These are phyloP conservation scores for Cladosporium sphaerospermum DNA, from an alignment of 2,329 filamentous ascomycete genomes.

Conservation along the genomic window DNA sequence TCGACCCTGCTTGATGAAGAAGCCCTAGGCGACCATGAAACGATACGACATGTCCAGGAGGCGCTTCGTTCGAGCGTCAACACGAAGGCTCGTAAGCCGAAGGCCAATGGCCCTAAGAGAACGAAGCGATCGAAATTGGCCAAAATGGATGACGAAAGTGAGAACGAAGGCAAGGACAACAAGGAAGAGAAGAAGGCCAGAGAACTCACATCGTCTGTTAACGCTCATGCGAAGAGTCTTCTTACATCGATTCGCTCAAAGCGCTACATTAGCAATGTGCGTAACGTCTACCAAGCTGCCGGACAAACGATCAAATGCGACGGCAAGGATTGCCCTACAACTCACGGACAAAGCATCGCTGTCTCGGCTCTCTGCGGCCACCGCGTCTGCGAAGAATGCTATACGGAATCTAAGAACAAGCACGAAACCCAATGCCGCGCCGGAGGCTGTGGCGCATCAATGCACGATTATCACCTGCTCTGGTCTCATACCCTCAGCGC, in stretches of 20 bases:
- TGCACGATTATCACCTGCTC: constrained; percentile 37
- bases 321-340: background rate
- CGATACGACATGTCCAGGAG: background rate
- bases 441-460: constrained; percentile 35
- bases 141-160: background rate
- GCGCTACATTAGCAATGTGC: constrained; percentile 20
- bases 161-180: background rate
- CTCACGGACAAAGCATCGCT: constrained; percentile 7
- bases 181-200: background rate
- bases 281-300: constrained; percentile 2
- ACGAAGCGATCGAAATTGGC: background rate
- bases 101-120: background rate
- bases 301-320: background rate
- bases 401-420: constrained; percentile 15
- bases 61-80: background rate
- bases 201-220: constrained; percentile 8
- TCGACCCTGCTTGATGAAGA: background rate
- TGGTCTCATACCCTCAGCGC: constrained; percentile 32
- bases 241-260: constrained; percentile 18
- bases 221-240: constrained; percentile 17
- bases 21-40: background rate
- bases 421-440: constrained; percentile 34
- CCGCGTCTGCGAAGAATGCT: constrained; percentile 41
- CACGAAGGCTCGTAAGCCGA: background rate
- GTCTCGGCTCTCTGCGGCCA: constrained; percentile 49